Evolutionary conservation across 768 basidiomycete species (phyloP).

Genomic region (Hemileccinum impolitum): DNA sequence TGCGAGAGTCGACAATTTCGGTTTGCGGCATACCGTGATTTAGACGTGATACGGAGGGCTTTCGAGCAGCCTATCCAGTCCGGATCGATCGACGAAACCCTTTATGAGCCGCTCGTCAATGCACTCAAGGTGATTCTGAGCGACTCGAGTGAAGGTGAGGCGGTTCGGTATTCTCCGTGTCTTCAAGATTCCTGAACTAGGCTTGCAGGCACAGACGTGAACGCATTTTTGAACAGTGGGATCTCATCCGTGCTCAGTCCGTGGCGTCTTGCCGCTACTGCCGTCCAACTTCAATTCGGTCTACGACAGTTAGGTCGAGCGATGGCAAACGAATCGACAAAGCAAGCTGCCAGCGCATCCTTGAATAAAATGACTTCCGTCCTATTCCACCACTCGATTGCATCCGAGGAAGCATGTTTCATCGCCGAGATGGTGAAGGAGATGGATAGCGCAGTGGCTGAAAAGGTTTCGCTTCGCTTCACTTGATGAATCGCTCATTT

Average conservation of each 20-base stretch:
- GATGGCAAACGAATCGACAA: conserved; percentile 51
- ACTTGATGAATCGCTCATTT: neutral
- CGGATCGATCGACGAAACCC: conserved; percentile 43
- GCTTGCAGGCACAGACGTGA: conserved; percentile 39
- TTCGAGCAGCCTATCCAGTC: conserved; percentile 63
- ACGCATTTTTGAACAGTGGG: conserved; percentile 53
- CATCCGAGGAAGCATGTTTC: conserved; percentile 77
- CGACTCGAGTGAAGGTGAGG: conserved; percentile 56
- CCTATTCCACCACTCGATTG: conserved; percentile 70
- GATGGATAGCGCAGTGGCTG: conserved; percentile 60
- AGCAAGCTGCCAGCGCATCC: conserved; percentile 53
- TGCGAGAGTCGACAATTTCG: conserved; percentile 69
- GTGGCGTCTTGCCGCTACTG: conserved; percentile 80
- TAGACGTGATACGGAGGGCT: conserved; percentile 64
- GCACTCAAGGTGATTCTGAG: conserved; percentile 66
- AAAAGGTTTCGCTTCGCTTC: conserved; percentile 46
- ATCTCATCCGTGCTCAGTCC: conserved; percentile 70
- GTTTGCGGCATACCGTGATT: conserved; percentile 70
- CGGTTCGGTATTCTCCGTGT: neutral
- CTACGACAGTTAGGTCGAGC: conserved; percentile 71
- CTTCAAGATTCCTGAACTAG: neutral
- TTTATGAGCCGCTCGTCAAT: conserved; percentile 61
- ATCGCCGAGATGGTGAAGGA: conserved; percentile 80
- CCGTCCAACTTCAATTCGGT: conserved; percentile 73
- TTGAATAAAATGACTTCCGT: conserved; percentile 64